These are phyloP conservation scores for Rhytidiadelphus loreus DNA, from an alignment of 225 moss, liverwort and hornwort species.

Conservation along the genomic window DNA sequence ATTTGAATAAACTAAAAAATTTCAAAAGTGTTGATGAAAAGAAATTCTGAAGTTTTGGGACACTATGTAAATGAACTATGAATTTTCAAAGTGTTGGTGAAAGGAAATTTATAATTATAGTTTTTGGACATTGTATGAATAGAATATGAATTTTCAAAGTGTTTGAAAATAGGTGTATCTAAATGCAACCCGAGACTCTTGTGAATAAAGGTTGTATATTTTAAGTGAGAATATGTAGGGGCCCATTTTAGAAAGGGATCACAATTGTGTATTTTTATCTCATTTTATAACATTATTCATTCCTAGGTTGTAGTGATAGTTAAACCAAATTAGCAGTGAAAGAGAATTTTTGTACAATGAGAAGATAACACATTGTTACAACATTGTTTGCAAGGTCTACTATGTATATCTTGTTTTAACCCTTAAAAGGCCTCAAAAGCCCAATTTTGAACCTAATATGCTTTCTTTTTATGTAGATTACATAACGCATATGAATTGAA, in stretches of 20 bases:
- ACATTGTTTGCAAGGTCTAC: too few relatives aligned
- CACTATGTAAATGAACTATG: neutral
- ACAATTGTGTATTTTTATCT: neutral
- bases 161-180: neutral
- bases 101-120: neutral
- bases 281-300: neutral
- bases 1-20: neutral
- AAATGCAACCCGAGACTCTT: accelerated
- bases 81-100: neutral
- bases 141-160: neutral
- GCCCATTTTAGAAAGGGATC: accelerated
- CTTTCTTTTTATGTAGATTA: neutral
- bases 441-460: neutral
- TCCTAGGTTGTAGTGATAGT: neutral
- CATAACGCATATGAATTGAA: too few relatives aligned
- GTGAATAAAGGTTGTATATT: neutral
- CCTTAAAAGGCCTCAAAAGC: accelerated
- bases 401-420: neutral
- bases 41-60: too few relatives aligned
- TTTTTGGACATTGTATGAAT: accelerated
- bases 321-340: accelerated
- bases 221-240: neutral
- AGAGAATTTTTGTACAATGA: neutral
- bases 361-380: neutral
- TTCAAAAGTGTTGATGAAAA: too few relatives aligned